phyloP scores from a whole-genome alignment of 768 basidiomycete genomes.

The Hebeloma cylindrosporum region DNA sequence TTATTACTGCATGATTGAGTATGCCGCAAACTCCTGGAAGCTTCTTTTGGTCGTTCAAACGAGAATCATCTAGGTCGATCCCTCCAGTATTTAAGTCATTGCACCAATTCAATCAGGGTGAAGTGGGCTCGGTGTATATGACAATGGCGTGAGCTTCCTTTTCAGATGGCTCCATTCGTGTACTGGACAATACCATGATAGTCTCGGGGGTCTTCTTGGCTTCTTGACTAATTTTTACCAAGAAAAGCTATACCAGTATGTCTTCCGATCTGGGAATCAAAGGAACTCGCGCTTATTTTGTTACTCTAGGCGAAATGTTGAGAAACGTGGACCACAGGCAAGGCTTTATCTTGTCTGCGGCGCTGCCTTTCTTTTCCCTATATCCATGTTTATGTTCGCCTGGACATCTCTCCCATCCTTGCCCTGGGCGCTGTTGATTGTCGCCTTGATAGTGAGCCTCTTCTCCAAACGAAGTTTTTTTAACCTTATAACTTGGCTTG shows the following conservation, averaged over 20 bases:
- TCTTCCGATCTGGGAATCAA: background rate
- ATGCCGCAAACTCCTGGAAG: constrained; percentile 36
- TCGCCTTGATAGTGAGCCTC: constrained; percentile 43
- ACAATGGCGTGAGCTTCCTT: constrained; percentile 46
- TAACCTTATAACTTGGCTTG: background rate
- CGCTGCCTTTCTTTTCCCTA: constrained; percentile 48
- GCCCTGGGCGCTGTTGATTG: constrained; percentile 54
- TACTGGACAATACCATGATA: constrained; percentile 20
- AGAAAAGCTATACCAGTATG: constrained; percentile 46
- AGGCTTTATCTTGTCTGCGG: constrained; percentile 50
- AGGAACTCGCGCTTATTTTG: background rate
- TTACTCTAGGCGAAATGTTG: constrained; percentile 25
- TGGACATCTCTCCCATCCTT: constrained; percentile 57
- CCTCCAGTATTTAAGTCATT: constrained; percentile 54
- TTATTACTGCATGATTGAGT: constrained; percentile 53
- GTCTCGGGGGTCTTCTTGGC: constrained; percentile 50
- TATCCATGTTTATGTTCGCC: constrained; percentile 66
- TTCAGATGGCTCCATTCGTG: no score
- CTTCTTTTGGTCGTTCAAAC: background rate
- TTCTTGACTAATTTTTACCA: constrained; percentile 44
- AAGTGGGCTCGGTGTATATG: constrained; percentile 57
- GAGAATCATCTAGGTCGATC: constrained; percentile 43
- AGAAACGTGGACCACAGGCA: constrained; percentile 43
- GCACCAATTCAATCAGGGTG: constrained; percentile 56
- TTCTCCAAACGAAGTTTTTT: background rate